Evolutionary conservation across 441 rosid genomes (phyloP), one percentile per base, ranked within the genome.

Genomic region (Biscutella laevigata): DNA sequence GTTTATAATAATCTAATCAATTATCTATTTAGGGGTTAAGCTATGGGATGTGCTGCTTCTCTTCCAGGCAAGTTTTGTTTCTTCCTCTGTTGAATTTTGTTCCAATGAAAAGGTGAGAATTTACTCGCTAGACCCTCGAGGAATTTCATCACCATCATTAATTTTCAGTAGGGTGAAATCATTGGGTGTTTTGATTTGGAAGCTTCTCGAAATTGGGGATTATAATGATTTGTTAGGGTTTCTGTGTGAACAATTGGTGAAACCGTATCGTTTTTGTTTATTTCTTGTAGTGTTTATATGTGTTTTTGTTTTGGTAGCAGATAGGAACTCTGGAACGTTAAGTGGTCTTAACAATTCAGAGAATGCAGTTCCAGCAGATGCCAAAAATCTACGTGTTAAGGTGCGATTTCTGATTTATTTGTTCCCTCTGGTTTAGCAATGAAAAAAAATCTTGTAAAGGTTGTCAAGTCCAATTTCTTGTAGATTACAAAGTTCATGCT

Each of bases 1-100:
- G 36, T 54, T 17, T 17, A 17, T 17, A 17, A 0, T 7, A 28
- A 7, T 62, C 48, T 53, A 47, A 3, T 13, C 24, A 32, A 7
- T 35, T 17, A n/a, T 24, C 25, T 51, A 24, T 16, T 15, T 5
- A 22, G n/a, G 26, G 32, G 5, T n/a, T 56, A 6, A 53, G 30
- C 13, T 59, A 90, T 86, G 95, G 98, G 98, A 64, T 90, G 95
- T 73, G 62, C 88, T 42, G 77, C 88, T 68, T 90, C 98, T 66
- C 82, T 82, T 71, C 95, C 89, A 57, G 94, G 95, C 84, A 41
- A 61, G 63, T 34, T 57, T 45, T 4, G 6, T 16, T 2, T n/a
- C 2, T 34, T 4, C 19, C 2, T 21, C 43, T 57, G 50, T 42
- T 46, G 10, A 50, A 34, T 54, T 15, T 40, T 35, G 34, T 12